Conservation (phyloP, 345 rosid species). For the Eucalyptus victrix region DNA sequence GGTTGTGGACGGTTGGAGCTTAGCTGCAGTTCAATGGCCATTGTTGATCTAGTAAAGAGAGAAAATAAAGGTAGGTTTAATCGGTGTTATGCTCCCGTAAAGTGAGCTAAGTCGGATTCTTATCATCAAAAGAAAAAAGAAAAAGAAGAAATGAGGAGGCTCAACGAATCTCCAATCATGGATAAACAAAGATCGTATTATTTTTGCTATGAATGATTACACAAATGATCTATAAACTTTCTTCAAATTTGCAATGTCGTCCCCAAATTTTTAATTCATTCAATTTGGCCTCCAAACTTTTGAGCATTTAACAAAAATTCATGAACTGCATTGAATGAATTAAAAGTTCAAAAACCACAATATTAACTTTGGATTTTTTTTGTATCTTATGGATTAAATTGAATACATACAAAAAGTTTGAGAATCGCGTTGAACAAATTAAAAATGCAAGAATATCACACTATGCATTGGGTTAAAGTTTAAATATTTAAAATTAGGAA, state of each 20-base stretch:
- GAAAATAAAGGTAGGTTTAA: background rate
- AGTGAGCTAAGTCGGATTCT: no score
- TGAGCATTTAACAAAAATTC: background rate
- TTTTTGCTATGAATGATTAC: background rate
- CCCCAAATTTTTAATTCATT: background rate
- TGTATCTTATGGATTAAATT: background rate
- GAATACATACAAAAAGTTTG: fast-evolving
- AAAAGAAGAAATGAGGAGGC: background rate
- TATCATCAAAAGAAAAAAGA: no score
- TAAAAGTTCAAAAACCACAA: background rate
- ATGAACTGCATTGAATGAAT: fast-evolving
- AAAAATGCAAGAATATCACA: background rate
- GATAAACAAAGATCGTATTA: background rate
- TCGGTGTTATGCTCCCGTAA: no score
- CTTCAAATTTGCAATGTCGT: fast-evolving
- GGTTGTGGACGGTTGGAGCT: background rate
- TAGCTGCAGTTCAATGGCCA: fast-evolving
- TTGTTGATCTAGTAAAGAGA: background rate
- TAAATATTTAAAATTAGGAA: background rate
- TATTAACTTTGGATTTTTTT: background rate
- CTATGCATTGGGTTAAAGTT: background rate
- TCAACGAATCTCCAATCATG: fast-evolving
- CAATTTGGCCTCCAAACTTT: fast-evolving
- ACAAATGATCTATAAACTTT: background rate
- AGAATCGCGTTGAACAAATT: fast-evolving